A percentile compares a stretch with the other conserved stretches of the same genome.
These are phyloP conservation scores for Scheffersomyces segobiensis DNA, from an alignment of 1,139 yeast species.

Conservation along the genomic window DNA sequence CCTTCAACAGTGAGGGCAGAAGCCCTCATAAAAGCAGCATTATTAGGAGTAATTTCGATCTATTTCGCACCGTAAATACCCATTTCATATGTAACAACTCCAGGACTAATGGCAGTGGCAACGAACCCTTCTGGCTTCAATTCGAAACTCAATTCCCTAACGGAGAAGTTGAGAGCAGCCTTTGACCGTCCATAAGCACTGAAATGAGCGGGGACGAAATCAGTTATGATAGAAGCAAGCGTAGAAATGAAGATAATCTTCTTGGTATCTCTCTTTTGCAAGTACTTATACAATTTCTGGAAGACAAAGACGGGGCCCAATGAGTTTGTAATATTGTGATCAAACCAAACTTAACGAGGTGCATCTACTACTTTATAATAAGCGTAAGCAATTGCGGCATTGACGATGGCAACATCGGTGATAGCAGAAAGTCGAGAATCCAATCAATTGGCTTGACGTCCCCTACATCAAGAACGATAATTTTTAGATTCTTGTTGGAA, in stretches of 20 bases:
- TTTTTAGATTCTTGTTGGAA: constrained; percentile 2
- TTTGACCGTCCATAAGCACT: constrained; percentile 30
- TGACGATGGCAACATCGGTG: constrained; percentile 3
- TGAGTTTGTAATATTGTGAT: constrained; percentile 2
- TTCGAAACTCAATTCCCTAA: constrained; percentile 20
- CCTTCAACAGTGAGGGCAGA: background rate
- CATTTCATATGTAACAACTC: constrained; percentile 29
- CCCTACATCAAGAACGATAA: constrained; percentile 6
- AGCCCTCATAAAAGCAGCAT: background rate
- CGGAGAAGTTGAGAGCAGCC: constrained; percentile 26
- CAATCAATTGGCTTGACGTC: constrained; percentile 21
- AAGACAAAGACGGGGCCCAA: constrained; percentile 4
- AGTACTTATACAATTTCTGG: constrained; percentile 3
- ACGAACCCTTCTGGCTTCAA: constrained; percentile 20
- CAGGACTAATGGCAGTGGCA: constrained; percentile 31
- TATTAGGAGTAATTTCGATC: background rate
- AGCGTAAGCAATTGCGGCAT: constrained; percentile 3
- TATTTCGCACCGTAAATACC: constrained; percentile 5
- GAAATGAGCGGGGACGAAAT: constrained; percentile 8
- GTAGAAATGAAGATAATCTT: constrained; percentile 5
- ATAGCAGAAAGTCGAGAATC: constrained; percentile 1
- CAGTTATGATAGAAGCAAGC: constrained; percentile 3
- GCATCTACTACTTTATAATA: background rate
- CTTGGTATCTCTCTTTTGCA: constrained; percentile 3
- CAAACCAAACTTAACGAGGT: background rate